Conservation (phyloP, 2,329 filamentous ascomycete genomes). For the Apiospora sp. region DNA sequence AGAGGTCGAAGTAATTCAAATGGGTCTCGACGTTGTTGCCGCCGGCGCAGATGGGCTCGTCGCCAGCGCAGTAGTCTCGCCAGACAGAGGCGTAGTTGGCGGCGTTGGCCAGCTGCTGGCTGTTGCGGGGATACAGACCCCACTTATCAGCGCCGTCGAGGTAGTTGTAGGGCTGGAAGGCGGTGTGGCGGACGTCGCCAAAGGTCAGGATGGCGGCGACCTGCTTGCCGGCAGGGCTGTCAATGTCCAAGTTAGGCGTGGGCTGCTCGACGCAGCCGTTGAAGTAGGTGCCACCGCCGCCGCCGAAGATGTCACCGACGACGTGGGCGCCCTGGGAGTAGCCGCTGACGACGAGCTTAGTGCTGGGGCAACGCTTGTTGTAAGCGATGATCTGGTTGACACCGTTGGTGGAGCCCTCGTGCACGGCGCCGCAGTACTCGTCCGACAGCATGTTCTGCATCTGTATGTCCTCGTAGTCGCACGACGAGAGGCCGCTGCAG, state of each 20-base stretch:
- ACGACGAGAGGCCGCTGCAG: slow-evolving; percentile 36
- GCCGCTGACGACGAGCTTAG: slow-evolving; percentile 51
- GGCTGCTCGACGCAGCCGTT: slow-evolving; percentile 39
- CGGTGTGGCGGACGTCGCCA: slow-evolving; percentile 46
- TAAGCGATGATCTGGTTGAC: slow-evolving; percentile 49
- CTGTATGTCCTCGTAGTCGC: slow-evolving; percentile 40
- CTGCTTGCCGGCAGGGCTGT: slow-evolving; percentile 42
- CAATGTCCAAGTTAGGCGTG: slow-evolving; percentile 38
- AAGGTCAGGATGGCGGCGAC: slow-evolving; percentile 46
- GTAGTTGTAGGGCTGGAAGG: slow-evolving; percentile 45
- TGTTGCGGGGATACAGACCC: slow-evolving; percentile 42
- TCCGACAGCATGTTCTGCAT: slow-evolving; percentile 41
- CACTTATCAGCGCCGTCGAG: slow-evolving; percentile 37
- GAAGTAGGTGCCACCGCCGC: slow-evolving; percentile 45
- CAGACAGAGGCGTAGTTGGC: slow-evolving; percentile 38
- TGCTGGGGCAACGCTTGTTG: slow-evolving; percentile 47
- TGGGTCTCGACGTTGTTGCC: slow-evolving; percentile 44
- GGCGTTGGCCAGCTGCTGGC: slow-evolving; percentile 40
- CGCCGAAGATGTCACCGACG: slow-evolving; percentile 46
- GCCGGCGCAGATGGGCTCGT: slow-evolving; percentile 50
- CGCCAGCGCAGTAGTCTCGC: slow-evolving; percentile 46
- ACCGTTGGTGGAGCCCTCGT: slow-evolving; percentile 46
- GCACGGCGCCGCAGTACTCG: slow-evolving; percentile 47
- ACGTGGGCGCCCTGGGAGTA: slow-evolving; percentile 52
- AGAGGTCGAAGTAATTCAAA: slow-evolving; percentile 48